Evolutionary conservation across 1,139 yeast genomes (phyloP), one percentile per base, ranked within the genome.

Genomic region (Pichia sp.): DNA sequence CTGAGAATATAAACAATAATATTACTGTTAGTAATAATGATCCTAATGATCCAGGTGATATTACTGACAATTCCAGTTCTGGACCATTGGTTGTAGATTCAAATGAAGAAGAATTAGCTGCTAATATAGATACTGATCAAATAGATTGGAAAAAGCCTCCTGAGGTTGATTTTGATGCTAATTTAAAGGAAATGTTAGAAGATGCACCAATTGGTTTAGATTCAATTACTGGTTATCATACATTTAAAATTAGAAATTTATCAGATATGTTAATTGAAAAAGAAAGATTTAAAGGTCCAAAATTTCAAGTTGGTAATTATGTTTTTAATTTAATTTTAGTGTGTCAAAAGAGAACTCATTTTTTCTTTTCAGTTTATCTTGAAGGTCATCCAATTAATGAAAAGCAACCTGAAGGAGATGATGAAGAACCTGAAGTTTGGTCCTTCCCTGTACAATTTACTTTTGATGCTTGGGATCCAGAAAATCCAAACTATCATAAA

Each of bases 401-500:
- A 26, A 27, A 26, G 6, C 30, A 31, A 12, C 23, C 30, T 8
- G 26, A 37, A n/a, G 55, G 55, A 11, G 53, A 16, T 16, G 16
- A 51, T 26, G 30, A 32, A 16, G 38, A 42, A 25, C 37, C 29
- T 22, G 34, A 43, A n/a, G 69, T 73, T 45, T 89, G 97, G 96
- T 79, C 81, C 49, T 82, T 80, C 22, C 90, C 97, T 66, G 95
- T 95, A 2, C 96, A 89, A 60, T 92, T 92, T 65, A 87, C 87
- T 3, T 73, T 92, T 40, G 86, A 83, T 49, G 70, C 87, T 51
- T 90, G 96, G 79, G 86, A 86, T 59, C 95, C 96, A 1, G 67
- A 70, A 10, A 78, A 82, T 55, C 83, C 92, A 0, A 65, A 73
- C 8, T 69, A 78, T 24, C 80, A 76, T 58, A 71, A 80, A 33